Evolutionary conservation across 2,329 filamentous ascomycete species (phyloP).

Genomic region (Xylaria sp.): DNA sequence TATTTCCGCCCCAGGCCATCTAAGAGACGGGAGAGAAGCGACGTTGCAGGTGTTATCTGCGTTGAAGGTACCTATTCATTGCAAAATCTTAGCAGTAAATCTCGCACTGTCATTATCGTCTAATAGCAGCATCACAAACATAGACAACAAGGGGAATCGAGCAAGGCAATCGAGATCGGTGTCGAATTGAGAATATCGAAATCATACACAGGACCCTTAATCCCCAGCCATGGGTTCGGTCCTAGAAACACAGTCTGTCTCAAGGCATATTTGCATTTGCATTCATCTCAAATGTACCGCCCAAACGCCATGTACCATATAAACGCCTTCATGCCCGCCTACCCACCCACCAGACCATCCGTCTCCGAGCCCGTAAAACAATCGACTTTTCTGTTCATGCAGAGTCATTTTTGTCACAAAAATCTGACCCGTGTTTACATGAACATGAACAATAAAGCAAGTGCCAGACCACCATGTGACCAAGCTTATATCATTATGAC

Average conservation of each 20-base stretch:
- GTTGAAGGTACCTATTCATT: neutral
- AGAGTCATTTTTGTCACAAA: slow-evolving; percentile 24
- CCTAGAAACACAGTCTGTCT: neutral
- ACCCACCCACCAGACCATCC: slow-evolving; percentile 1
- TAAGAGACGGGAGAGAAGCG: neutral
- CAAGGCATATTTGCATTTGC: neutral
- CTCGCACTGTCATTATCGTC: neutral
- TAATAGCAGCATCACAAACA: neutral
- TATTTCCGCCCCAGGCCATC: neutral
- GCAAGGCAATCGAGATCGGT: neutral
- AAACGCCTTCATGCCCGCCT: slow-evolving; percentile 26
- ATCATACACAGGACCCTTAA: slow-evolving; percentile 1
- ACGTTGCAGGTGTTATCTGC: neutral
- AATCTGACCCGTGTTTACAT: neutral
- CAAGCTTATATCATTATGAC: neutral
- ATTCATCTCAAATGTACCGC: neutral
- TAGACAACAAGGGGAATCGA: neutral
- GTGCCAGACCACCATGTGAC: neutral
- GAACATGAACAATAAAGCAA: slow-evolving; percentile 19
- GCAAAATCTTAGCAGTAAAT: neutral
- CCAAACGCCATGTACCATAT: slow-evolving; percentile 18
- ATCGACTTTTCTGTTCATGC: slow-evolving; percentile 31
- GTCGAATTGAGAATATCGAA: slow-evolving; percentile 12
- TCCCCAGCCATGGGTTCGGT: neutral
- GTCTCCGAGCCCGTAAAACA: neutral